Percentiles rank a stretch among this genome's conserved stretches.
These are phyloP conservation scores for Halenospora varia DNA, from an alignment of 495 filamentous ascomycete species.

Conservation along the genomic window DNA sequence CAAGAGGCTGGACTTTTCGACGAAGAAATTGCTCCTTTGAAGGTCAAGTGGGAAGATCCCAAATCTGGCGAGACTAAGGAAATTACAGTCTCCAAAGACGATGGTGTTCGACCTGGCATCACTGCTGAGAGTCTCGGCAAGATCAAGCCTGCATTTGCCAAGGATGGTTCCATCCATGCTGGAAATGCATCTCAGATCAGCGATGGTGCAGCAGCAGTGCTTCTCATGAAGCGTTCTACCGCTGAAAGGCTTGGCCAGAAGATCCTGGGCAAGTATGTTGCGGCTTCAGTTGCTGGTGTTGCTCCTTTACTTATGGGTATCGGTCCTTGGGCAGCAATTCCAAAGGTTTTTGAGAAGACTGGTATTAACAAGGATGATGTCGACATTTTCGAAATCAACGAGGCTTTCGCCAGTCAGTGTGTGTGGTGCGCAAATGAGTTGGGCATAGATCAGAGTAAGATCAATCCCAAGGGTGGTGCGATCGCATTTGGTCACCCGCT, in stretches of 20 bases:
- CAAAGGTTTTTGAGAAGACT: conserved; percentile 81
- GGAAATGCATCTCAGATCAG: conserved; percentile 95
- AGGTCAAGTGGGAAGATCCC: conserved; percentile 79
- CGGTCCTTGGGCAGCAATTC: conserved; percentile 94
- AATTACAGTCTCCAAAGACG: conserved; percentile 80
- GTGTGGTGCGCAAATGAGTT: conserved; percentile 91
- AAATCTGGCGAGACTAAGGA: conserved; percentile 85
- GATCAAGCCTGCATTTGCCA: conserved; percentile 88
- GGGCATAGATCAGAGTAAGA: conserved; percentile 70
- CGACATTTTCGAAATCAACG: conserved; percentile 98
- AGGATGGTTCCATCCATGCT: conserved; percentile 90
- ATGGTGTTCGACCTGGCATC: conserved; percentile 82
- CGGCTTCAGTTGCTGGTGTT: conserved; percentile 81
- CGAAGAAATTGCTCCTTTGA: conserved; percentile 85
- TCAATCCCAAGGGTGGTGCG: conserved; percentile 96
- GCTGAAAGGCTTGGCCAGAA: conserved; percentile 83
- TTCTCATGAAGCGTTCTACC: conserved; percentile 92
- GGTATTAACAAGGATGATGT: conserved; percentile 87
- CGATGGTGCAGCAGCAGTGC: conserved; percentile 91
- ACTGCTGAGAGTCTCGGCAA: conserved; percentile 82
- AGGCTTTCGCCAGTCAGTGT: conserved; percentile 95
- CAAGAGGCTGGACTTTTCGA: conserved; percentile 88
- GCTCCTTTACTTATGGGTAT: conserved; percentile 93
- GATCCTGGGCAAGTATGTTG: conserved; percentile 87
- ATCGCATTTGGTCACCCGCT: conserved; percentile 99